Base-by-base conservation (phyloP, 2,329 filamentous ascomycete species). In the Trichophyton benhamiae region DNA sequence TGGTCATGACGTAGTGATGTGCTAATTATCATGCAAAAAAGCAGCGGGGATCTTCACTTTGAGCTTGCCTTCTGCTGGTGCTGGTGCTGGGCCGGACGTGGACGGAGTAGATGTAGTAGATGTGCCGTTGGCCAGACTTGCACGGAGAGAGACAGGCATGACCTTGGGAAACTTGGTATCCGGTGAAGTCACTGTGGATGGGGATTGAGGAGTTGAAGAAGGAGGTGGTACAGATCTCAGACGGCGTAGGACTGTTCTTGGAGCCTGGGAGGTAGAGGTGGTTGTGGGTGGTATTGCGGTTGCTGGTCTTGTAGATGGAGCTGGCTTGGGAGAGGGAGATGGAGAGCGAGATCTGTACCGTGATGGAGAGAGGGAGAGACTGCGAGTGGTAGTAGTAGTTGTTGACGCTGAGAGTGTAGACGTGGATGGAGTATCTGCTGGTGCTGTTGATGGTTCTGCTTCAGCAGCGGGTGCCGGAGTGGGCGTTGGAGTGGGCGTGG, bases 41-140 rank as follows among this genome's bases (percentile, higher is more conserved):
- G 55, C 55, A 41, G 55, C 55, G 11, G 55, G 55, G 1, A 57
- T 57, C 20, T 38, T 57, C 9, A 57, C 55, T 20, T 57, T 57
- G 22, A 57, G 25, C 33, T 42, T 57, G 30, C 33, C n/a, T 41
- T 57, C 55, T 22, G 8, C 22, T 30, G 49, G 17, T 33, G 17
- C 49, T 13, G 22, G 22, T 33, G 7, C 49, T 13, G 22, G 11
- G 13, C 15, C 25, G 13, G 49, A 9, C 3, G 49, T 30, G 22
- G 49, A 53, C 1, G 25, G 22, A 13, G 49, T 25, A 15, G 49
- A 13, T 13, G 25, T 33, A 4, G 22, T 8, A 3, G 49, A 17
- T 7, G 41, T 3, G n/a, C 11, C 15, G 41, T 44, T 53, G 4
- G 22, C n/a, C 9, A 22, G 27, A 25, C 17, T 53, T n/a, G 49